phyloP scores from a whole-genome alignment of 441 rosid species.

The Dalechampia spathulata region DNA sequence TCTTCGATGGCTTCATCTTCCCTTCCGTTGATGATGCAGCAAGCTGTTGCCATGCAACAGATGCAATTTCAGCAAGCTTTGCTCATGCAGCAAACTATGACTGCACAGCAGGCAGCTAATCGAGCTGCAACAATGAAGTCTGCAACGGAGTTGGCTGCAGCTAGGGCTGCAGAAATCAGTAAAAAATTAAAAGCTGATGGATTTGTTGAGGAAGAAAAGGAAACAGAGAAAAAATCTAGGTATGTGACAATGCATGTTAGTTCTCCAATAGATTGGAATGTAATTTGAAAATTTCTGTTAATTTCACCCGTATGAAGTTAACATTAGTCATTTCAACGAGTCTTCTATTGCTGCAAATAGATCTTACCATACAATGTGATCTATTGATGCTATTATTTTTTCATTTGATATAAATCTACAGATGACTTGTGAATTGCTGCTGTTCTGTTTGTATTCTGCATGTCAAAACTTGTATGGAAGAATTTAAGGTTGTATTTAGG shows the following conservation, averaged over 20 bases:
- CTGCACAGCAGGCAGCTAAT: conserved; percentile 98
- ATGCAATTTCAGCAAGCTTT: conserved; percentile 99
- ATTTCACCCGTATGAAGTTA: too few species aligned
- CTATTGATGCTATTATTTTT: too few species aligned
- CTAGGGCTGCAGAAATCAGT: conserved; percentile 98
- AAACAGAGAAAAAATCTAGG: conserved; percentile 58
- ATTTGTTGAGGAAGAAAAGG: conserved; percentile 53
- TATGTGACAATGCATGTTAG: conserved; percentile 16
- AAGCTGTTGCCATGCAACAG: conserved; percentile 99
- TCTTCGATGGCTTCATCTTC: conserved; percentile 66
- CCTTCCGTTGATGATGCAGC: conserved; percentile 98
- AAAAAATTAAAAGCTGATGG: conserved; percentile 90
- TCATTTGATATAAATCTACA: too few species aligned
- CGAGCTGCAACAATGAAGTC: conserved; percentile 97
- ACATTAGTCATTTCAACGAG: background rate
- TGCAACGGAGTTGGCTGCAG: conserved; percentile 96
- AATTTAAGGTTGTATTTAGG: too few species aligned
- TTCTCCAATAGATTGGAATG: background rate
- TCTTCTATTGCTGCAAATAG: too few species aligned
- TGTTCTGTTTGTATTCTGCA: too few species aligned
- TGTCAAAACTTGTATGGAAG: too few species aligned
- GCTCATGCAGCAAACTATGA: conserved; percentile 93
- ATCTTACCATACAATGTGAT: too few species aligned
- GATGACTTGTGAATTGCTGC: too few species aligned
- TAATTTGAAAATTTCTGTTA: too few species aligned